phyloP scores from a whole-genome alignment of 2,329 filamentous ascomycete species.

The Magnaporthales sp. region DNA sequence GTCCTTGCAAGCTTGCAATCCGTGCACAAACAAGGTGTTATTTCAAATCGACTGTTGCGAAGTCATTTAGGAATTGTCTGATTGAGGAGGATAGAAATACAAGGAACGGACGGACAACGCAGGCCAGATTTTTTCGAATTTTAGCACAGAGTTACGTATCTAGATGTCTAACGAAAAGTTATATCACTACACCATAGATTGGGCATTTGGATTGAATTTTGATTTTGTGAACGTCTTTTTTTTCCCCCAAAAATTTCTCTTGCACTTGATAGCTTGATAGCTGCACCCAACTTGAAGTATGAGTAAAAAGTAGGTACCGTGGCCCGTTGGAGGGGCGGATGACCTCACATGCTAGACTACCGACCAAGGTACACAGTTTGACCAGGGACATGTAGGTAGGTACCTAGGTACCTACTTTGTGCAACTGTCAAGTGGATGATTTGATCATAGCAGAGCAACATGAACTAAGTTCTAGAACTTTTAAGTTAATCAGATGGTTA shows the following conservation, averaged over 20 bases:
- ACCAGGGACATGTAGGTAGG: not conserved
- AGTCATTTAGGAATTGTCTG: not conserved
- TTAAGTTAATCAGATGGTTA: not conserved
- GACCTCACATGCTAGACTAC: not conserved
- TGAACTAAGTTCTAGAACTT: not conserved
- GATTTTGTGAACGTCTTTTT: no score
- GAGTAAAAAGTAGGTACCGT: not conserved
- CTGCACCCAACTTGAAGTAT: not conserved
- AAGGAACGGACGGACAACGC: not conserved
- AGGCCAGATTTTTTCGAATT: not conserved
- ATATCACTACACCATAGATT: not conserved
- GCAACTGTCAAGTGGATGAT: not conserved
- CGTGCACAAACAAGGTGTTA: not conserved
- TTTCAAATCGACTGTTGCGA: not conserved
- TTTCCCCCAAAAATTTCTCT: no score
- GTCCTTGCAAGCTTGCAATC: not conserved
- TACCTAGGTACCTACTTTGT: not conserved
- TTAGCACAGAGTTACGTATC: conserved; percentile 1
- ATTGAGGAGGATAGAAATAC: not conserved
- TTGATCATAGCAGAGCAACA: not conserved
- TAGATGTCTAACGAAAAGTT: not conserved
- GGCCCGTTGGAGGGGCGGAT: not conserved
- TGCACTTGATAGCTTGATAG: no score
- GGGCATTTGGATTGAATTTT: not conserved
- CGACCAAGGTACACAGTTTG: not conserved